phyloP scores from a whole-genome alignment of 1,139 yeast genomes.

The Hanseniaspora sp. region DNA sequence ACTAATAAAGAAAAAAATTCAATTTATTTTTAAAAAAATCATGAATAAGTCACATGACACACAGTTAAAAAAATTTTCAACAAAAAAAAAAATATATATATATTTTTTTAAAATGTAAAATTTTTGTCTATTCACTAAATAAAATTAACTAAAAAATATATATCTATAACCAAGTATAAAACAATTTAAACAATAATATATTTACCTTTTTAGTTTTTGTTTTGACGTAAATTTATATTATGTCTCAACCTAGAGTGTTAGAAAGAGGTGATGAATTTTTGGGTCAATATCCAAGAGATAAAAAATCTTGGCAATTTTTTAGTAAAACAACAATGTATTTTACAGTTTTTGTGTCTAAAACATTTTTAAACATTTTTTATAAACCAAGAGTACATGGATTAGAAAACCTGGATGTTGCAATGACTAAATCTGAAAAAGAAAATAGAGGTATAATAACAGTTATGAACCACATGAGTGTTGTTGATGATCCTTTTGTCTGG shows the following conservation, averaged over 20 bases:
- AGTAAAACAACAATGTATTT: slow-evolving; percentile 61
- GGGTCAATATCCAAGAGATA: slow-evolving; percentile 47
- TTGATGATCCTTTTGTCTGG: slow-evolving; percentile 88
- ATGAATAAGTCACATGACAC: too few relatives aligned
- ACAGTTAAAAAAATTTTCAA: too few relatives aligned
- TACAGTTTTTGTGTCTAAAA: slow-evolving; percentile 55
- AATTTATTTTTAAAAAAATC: too few relatives aligned
- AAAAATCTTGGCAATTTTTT: slow-evolving; percentile 51
- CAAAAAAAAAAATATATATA: too few relatives aligned
- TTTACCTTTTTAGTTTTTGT: neutral
- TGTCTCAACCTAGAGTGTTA: slow-evolving; percentile 67
- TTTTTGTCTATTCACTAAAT: too few relatives aligned
- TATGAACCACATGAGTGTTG: slow-evolving; percentile 93
- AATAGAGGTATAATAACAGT: slow-evolving; percentile 69
- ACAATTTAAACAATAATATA: too few relatives aligned
- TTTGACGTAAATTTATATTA: slow-evolving; percentile 23
- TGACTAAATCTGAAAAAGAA: slow-evolving; percentile 50
- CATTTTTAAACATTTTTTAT: slow-evolving; percentile 50
- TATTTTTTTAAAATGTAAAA: too few relatives aligned
- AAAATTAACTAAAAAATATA: too few relatives aligned
- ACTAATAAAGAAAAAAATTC: too few relatives aligned
- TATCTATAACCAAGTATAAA: too few relatives aligned
- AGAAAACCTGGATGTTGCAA: slow-evolving; percentile 53
- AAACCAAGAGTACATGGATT: slow-evolving; percentile 51
- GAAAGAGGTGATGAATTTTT: slow-evolving; percentile 68